Evolutionary conservation across 225 moss, liverwort and hornwort species (phyloP).

Genomic region (Pseudisothecium myosuroides): DNA sequence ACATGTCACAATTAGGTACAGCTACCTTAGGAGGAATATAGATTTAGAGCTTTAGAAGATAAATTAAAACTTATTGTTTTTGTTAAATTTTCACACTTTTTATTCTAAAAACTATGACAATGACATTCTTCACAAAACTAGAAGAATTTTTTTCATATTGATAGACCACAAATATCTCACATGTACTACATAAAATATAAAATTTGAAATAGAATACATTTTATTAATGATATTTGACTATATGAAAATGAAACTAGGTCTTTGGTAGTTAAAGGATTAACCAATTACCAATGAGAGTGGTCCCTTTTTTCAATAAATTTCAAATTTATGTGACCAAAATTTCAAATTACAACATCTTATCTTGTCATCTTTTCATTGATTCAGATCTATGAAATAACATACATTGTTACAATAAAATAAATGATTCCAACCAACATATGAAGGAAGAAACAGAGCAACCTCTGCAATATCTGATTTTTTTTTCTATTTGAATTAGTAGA

Average conservation of each 20-base stretch:
- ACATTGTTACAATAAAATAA: not conserved
- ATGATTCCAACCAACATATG: not conserved
- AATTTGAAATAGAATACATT: not conserved
- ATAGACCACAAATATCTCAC: not conserved
- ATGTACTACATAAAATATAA: not conserved
- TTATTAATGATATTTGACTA: not conserved
- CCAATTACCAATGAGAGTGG: not conserved
- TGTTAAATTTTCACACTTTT: not conserved
- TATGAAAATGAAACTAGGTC: not conserved
- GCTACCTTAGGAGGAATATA: no score
- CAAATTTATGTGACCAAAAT: not conserved
- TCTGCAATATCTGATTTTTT: rapidly evolving
- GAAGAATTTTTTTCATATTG: not conserved
- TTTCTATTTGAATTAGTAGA: no score
- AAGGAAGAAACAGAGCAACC: not conserved
- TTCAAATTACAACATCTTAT: not conserved
- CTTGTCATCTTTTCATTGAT: not conserved
- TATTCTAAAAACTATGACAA: not conserved
- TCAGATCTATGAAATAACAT: not conserved
- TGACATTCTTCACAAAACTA: not conserved
- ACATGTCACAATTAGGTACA: not conserved
- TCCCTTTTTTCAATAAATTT: not conserved
- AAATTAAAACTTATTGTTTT: not conserved
- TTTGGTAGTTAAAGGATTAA: not conserved
- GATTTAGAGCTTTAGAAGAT: not conserved